Evolutionary conservation across 352 stramenopile species (phyloP), one percentile per base, ranked within the genome.

Genomic region (Globisporangium heterothallicum): DNA sequence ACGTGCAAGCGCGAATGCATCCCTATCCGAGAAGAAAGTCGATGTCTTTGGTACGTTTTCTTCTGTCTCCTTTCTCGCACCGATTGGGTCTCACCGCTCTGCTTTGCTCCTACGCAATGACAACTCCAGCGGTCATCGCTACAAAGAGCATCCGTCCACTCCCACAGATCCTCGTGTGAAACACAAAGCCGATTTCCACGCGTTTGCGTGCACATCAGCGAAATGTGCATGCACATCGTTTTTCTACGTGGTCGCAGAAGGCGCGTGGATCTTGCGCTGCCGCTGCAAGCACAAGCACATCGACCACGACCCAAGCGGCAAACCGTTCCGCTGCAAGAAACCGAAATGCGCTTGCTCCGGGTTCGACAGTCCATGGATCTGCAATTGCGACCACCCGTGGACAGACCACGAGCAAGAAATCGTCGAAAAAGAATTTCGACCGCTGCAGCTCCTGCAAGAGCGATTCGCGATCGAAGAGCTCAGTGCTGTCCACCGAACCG

Each of bases 231-330:
- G 81, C 44, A 56, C 54, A 35, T 30, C 43, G 8, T 91, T 92
- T 58, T 86, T 84, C 42, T 92, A 89, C 62, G 64, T 92, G n/a
- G 81, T 92, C 19, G 75, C 81, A 1, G 77, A 92, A 47, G 79
- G 81, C 5, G 75, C 79, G 41, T 92, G 78, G 81, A 80, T 94
- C 42, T 60, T 90, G 42, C 74, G 79, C 53, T 92, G 75, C 44
- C 68, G 70, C 27, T 92, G 84, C 63, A 92, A 92, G 56, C 79
- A 92, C 64, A 82, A 83, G 35, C 84, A 92, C 64, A 76, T 65
- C 0, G 75, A 92, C 19, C 79, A 92, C 56, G 74, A 92, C 53
- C 49, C 79, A 2, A 53, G 54, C 7, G 34, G 26, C 0, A 46
- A 57, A 32, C 72, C 77, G 5, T 78, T 77, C 51, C 18, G 40